Conservation (phyloP, 1,284 basidiomycete genomes). For the Vanrija sp. region DNA sequence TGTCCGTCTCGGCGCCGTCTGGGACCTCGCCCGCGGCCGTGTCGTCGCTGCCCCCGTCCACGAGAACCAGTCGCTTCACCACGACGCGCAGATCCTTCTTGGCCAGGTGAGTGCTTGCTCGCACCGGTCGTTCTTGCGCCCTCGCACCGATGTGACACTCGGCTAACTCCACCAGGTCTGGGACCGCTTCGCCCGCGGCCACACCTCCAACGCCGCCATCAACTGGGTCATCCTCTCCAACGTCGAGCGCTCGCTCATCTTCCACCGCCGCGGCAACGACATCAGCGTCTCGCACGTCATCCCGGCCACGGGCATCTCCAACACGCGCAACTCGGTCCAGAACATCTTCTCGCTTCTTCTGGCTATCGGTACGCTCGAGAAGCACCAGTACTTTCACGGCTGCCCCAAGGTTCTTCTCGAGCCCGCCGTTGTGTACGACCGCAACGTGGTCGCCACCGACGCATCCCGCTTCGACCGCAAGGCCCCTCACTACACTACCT, state of each 20-base stretch:
- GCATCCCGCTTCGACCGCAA: no score
- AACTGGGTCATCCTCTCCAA: slow-evolving; percentile 14
- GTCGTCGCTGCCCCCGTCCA: slow-evolving; percentile 2
- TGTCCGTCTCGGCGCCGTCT: slow-evolving; percentile 6
- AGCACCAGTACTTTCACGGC: slow-evolving; percentile 11
- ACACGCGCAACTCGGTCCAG: slow-evolving; percentile 14
- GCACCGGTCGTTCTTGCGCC: not conserved
- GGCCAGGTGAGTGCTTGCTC: slow-evolving; percentile 6
- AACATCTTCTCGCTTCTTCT: slow-evolving; percentile 17
- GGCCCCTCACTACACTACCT: no score
- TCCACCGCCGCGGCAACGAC: slow-evolving; percentile 11
- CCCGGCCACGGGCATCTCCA: slow-evolving; percentile 6
- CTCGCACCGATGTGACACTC: not conserved
- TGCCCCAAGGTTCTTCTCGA: no score
- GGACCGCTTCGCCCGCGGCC: slow-evolving; percentile 13
- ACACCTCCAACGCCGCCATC: slow-evolving; percentile 5
- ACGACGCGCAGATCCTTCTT: slow-evolving; percentile 14
- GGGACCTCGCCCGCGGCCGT: slow-evolving; percentile 10
- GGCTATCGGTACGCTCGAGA: slow-evolving; percentile 14
- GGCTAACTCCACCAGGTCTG: slow-evolving; percentile 12
- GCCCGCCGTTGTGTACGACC: no score
- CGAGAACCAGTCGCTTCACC: slow-evolving; percentile 9
- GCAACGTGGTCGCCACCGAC: no score
- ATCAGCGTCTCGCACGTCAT: slow-evolving; percentile 15
- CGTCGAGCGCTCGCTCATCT: slow-evolving; percentile 15